Evolutionary conservation across 495 filamentous ascomycete species (phyloP), one percentile per base, ranked within the genome.

Genomic region (Ascodesmis nigricans): DNA sequence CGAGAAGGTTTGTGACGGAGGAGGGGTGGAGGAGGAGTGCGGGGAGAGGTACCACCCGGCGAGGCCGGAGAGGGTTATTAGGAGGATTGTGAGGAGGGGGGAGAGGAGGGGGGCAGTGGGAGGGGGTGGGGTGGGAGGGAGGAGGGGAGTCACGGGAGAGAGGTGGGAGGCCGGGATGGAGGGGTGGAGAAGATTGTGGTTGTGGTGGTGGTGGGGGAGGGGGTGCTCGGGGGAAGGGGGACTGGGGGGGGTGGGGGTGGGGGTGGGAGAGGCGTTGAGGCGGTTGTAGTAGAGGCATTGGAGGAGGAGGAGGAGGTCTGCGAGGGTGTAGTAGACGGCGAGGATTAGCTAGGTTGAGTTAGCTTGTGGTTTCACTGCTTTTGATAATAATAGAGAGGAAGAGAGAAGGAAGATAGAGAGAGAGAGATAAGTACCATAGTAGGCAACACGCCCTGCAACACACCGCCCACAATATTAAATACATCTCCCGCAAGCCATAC

Each of bases 211-310:
- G 9, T n/a, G 22, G 18, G 27, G 5, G 30, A 13, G 22, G 32
- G 15, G 17, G n/a, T n/a, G n/a, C n/a, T n/a, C n/a, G n/a, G n/a
- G n/a, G n/a, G n/a, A n/a, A n/a, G n/a, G n/a, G n/a, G n/a, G n/a
- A n/a, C n/a, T n/a, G n/a, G n/a, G n/a, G n/a, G n/a, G n/a, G n/a
- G n/a, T n/a, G n/a, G n/a, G n/a, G n/a, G n/a, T n/a, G n/a, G n/a
- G n/a, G n/a, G n/a, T n/a, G n/a, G n/a, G n/a, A n/a, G n/a, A n/a
- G 7, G 52, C 31, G 10, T 52, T 78, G 40, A 87, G 80, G 2
- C 81, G 80, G 14, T 77, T 67, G 52, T 97, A 97, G 54, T 84
- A 95, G 54, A 95, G 84, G 45, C 78, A 91, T 55, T 97, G 87
- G 1, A 56, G 61, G 0, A 97, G 58, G 0, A 97, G 62, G 2